phyloP scores from a whole-genome alignment of 2,329 filamentous ascomycete species.

The Diaporthe aspalathi region DNA sequence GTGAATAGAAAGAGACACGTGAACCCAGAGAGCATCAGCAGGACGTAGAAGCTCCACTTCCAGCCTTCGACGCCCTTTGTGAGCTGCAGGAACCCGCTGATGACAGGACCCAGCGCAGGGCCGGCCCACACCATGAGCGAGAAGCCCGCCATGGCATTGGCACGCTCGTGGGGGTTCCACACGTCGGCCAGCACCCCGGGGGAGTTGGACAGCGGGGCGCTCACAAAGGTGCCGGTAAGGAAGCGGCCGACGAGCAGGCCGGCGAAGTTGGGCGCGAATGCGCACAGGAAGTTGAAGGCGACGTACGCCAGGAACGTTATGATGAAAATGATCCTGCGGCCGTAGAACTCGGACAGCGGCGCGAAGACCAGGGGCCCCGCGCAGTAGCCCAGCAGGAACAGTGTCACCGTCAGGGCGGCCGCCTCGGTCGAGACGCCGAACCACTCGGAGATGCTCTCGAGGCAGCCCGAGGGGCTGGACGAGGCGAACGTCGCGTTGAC shows the following conservation, averaged over 20 bases:
- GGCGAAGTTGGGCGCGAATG: conserved; percentile 65
- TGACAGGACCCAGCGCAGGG: conserved; percentile 64
- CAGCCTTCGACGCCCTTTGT: conserved; percentile 56
- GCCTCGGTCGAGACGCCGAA: conserved; percentile 61
- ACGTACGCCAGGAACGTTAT: conserved; percentile 61
- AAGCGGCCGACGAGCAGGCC: conserved; percentile 65
- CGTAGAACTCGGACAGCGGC: conserved; percentile 68
- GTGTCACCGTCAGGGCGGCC: conserved; percentile 61
- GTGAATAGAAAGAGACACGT: conserved; percentile 62
- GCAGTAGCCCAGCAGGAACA: conserved; percentile 69
- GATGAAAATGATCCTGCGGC: conserved; percentile 65
- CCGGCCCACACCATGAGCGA: conserved; percentile 65
- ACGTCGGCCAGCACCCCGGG: conserved; percentile 66
- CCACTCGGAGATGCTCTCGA: conserved; percentile 54
- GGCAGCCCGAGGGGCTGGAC: conserved; percentile 52
- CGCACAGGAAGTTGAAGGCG: conserved; percentile 64
- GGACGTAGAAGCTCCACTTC: conserved; percentile 64
- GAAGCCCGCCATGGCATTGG: conserved; percentile 66
- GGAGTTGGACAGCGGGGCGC: conserved; percentile 60
- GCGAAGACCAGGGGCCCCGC: conserved; percentile 69
- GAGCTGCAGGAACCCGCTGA: conserved; percentile 67
- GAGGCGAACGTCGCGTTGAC: conserved; percentile 68
- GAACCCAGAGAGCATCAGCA: conserved; percentile 56
- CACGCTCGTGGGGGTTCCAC: conserved; percentile 63
- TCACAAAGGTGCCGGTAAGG: conserved; percentile 65